Conservation (phyloP, 305 asterid species). For the Fraxinus baroniana region DNA sequence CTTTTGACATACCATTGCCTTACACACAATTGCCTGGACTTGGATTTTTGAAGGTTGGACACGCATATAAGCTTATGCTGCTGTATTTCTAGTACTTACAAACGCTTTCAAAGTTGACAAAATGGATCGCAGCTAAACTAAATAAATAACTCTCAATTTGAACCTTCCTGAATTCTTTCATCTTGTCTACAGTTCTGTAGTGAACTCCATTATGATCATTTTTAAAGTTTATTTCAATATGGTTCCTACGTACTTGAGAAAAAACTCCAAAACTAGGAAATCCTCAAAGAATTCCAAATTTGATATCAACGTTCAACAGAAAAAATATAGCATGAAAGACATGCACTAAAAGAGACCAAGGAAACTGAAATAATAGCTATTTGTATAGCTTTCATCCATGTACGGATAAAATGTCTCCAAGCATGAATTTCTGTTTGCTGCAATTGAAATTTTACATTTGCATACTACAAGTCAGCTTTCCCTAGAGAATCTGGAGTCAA, state of each 20-base stretch:
- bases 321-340: neutral
- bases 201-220: neutral
- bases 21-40: neutral
- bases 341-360: neutral
- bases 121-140: neutral
- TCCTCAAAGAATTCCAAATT: neutral
- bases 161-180: neutral
- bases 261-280: neutral
- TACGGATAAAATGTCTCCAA: neutral
- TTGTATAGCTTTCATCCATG: neutral
- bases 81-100: neutral
- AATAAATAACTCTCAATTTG: neutral
- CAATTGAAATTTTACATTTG: neutral
- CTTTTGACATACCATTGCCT: neutral
- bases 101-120: neutral
- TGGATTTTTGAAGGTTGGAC: neutral
- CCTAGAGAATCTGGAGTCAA: neutral
- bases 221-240: constrained; percentile 2
- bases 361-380: neutral
- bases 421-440: neutral
- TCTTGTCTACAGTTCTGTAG: neutral
- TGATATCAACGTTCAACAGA: constrained; percentile 1
- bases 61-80: neutral
- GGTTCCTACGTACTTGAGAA: neutral
- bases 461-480: neutral